Evolutionary conservation across 164 flowering plant species (phyloP).

Genomic region (Aristolochia fimbriata): DNA sequence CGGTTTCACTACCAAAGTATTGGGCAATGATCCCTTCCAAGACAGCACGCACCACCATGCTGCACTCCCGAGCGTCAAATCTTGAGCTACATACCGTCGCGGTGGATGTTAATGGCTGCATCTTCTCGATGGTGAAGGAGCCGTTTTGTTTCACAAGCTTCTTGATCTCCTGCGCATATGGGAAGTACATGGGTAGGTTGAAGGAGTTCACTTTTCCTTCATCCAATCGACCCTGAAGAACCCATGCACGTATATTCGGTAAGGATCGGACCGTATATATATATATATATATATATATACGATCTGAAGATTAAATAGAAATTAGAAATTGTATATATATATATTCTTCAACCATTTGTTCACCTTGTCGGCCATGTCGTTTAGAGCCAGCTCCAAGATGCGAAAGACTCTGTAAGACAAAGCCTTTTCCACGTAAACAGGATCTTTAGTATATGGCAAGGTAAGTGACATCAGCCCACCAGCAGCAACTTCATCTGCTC

Average conservation of each 20-base stretch:
- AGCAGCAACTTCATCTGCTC: slow-evolving; percentile 14
- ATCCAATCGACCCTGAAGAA: slow-evolving; percentile 10
- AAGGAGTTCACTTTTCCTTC: slow-evolving; percentile 15
- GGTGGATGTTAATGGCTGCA: background rate
- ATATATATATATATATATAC: no score
- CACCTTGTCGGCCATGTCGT: slow-evolving; percentile 2
- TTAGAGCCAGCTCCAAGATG: slow-evolving; percentile 2
- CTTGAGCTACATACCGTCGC: background rate
- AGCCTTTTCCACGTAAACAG: background rate
- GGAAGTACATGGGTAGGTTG: slow-evolving; percentile 15
- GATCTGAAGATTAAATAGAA: background rate
- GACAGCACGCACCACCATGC: no score
- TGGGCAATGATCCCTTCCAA: slow-evolving; percentile 1
- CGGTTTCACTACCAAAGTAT: background rate
- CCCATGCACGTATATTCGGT: no score
- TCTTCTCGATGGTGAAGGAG: slow-evolving; percentile 8
- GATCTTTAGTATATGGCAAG: background rate
- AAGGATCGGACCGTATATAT: no score
- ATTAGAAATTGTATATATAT: background rate
- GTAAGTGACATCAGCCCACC: slow-evolving; percentile 13
- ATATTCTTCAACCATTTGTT: background rate
- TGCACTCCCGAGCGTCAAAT: background rate
- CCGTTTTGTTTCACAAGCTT: slow-evolving; percentile 9
- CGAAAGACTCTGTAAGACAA: no score
- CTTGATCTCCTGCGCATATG: slow-evolving; percentile 6